Conservation (phyloP, 108 stramenopile genomes). For the Cyclotella baltica region DNA sequence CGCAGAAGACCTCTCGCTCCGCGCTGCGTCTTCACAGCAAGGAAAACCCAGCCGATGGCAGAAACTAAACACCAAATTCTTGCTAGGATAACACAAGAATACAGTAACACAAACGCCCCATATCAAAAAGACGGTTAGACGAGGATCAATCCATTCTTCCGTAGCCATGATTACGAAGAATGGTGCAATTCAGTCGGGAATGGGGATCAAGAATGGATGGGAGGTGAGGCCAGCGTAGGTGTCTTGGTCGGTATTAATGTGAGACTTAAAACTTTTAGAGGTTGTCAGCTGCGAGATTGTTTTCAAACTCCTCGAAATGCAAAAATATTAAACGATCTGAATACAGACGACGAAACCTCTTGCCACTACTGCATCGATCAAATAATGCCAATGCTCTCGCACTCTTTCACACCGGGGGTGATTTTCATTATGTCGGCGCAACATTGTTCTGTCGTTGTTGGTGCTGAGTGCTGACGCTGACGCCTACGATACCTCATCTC, state of each 20-base stretch:
- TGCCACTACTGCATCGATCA: too few relatives aligned
- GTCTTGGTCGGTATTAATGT: not conserved
- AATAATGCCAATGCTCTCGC: too few relatives aligned
- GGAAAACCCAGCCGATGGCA: constrained; percentile 16
- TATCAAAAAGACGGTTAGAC: constrained; percentile 17
- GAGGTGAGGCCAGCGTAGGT: not conserved
- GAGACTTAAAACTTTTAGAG: constrained; percentile 10
- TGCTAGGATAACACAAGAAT: constrained; percentile 18
- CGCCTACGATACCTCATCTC: too few relatives aligned
- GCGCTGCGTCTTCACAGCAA: constrained; percentile 2
- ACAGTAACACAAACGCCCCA: constrained; percentile 15
- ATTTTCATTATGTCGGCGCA: too few relatives aligned
- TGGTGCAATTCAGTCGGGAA: not conserved
- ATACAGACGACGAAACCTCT: not conserved
- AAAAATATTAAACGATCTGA: not conserved
- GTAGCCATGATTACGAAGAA: not conserved
- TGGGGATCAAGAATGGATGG: not conserved
- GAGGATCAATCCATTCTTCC: constrained; percentile 14
- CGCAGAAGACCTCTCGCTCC: not conserved
- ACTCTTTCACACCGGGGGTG: too few relatives aligned
- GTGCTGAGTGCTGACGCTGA: too few relatives aligned
- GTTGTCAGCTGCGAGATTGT: constrained; percentile 4
- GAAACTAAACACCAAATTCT: not conserved
- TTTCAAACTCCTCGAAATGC: not conserved
- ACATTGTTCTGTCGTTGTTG: too few relatives aligned